Conservation (phyloP, 2,329 filamentous ascomycete species). For the Aureobasidium mangrovei region DNA sequence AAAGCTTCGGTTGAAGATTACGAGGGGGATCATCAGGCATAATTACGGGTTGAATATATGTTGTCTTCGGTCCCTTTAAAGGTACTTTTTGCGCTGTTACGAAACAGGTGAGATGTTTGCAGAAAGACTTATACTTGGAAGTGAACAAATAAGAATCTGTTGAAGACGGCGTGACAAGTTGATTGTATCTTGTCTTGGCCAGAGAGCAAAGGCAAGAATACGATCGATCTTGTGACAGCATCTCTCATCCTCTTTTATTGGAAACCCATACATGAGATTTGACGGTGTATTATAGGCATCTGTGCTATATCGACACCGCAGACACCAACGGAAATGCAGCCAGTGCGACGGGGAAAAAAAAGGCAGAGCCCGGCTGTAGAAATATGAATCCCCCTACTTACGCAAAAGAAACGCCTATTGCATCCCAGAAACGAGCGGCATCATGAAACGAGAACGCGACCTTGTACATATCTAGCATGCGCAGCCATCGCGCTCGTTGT, state of each 20-base stretch:
- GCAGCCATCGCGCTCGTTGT: slow-evolving; percentile 87
- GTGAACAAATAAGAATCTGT: no score
- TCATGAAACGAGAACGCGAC: not conserved
- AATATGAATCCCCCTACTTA: not conserved
- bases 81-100: no score
- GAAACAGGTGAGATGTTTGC: no score
- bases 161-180: no score
- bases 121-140: no score
- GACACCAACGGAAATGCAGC: not conserved
- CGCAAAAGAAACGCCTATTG: slow-evolving; percentile 4
- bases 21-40: no score
- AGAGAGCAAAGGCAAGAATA: no score
- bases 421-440: slow-evolving; percentile 7
- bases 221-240: no score
- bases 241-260: not conserved
- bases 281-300: slow-evolving; percentile 10
- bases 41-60: no score
- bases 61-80: no score
- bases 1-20: no score
- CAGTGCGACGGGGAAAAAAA: not conserved
- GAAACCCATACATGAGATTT: not conserved
- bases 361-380: not conserved
- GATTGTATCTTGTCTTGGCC: no score
- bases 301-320: slow-evolving; percentile 12
- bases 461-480: slow-evolving; percentile 53